Evolutionary conservation across 2,329 filamentous ascomycete species (phyloP).

Genomic region (Gnomoniopsis smithogilvyi): DNA sequence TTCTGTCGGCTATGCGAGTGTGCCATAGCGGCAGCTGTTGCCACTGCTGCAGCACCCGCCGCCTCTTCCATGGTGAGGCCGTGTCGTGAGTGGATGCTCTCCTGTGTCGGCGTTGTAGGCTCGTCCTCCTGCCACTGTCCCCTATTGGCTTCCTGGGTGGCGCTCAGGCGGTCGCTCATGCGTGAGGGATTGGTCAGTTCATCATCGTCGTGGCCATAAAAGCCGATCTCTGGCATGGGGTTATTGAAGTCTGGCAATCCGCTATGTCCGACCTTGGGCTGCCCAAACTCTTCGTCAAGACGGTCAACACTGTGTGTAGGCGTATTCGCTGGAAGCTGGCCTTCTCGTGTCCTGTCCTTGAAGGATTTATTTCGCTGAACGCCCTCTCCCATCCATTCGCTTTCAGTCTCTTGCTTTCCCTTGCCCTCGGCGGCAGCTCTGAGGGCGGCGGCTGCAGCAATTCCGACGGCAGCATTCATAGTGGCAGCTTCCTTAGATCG

Average conservation of each 20-base stretch:
- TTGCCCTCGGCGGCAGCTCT: constrained; percentile 45
- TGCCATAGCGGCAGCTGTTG: constrained; percentile 44
- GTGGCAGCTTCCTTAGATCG: constrained; percentile 58
- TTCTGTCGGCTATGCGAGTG: constrained; percentile 48
- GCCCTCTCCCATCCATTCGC: constrained; percentile 45
- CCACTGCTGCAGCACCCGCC: constrained; percentile 51
- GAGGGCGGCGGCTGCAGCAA: constrained; percentile 47
- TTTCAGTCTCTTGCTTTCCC: constrained; percentile 32
- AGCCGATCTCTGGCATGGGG: constrained; percentile 75
- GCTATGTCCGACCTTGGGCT: constrained; percentile 61
- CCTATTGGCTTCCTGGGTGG: constrained; percentile 29
- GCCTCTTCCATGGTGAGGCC: constrained; percentile 40
- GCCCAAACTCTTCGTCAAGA: constrained; percentile 42
- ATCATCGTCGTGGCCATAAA: constrained; percentile 58
- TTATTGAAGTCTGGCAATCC: constrained; percentile 66
- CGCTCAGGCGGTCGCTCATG: constrained; percentile 69
- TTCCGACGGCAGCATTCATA: constrained; percentile 51
- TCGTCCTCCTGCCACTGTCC: constrained; percentile 23
- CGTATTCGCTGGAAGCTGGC: constrained; percentile 51
- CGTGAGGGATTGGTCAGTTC: constrained; percentile 82
- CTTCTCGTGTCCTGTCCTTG: constrained; percentile 60
- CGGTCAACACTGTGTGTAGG: constrained; percentile 58
- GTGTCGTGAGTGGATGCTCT: constrained; percentile 24
- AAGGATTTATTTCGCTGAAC: constrained; percentile 62
- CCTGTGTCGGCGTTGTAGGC: constrained; percentile 33